These are phyloP conservation scores for Eimeria tenella DNA, from an alignment of 169 alveolate species.

Conservation along the genomic window DNA sequence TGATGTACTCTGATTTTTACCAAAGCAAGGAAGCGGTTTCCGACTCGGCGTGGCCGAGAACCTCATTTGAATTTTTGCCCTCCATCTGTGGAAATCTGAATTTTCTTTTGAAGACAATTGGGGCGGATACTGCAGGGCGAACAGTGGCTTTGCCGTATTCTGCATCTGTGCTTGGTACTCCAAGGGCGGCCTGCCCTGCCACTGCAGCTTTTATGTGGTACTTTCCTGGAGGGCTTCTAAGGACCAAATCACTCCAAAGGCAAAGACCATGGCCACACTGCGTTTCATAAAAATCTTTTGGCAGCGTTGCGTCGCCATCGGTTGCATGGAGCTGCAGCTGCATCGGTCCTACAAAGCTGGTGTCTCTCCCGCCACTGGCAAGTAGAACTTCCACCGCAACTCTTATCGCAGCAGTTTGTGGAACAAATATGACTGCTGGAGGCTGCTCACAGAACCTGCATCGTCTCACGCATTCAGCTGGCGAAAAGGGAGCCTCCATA, in stretches of 20 bases:
- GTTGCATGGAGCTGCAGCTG: constrained; percentile 21
- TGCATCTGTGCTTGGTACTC: not conserved
- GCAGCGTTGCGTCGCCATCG: not conserved
- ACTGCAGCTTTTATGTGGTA: constrained; percentile 27
- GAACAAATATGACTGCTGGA: constrained; percentile 53
- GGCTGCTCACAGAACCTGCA: constrained; percentile 73
- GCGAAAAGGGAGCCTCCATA: no score
- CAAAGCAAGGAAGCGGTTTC: no score
- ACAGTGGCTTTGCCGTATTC: no score
- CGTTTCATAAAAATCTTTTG: not conserved
- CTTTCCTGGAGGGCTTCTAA: constrained; percentile 38
- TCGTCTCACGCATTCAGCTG: not conserved
- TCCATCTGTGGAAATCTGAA: no score
- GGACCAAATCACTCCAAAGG: constrained; percentile 30
- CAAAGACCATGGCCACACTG: constrained; percentile 45
- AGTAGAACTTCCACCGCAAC: constrained; percentile 50
- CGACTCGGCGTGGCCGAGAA: no score
- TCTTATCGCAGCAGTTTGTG: constrained; percentile 5
- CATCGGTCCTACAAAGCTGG: constrained; percentile 40
- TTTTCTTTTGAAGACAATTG: constrained; percentile 3
- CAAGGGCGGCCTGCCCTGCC: not conserved
- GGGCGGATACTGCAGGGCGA: constrained; percentile 56
- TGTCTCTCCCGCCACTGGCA: constrained; percentile 34
- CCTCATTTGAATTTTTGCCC: no score
- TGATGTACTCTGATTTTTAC: no score